Evolutionary conservation across 2,329 filamentous ascomycete species (phyloP).

Genomic region (Sarocladium brachiariae): DNA sequence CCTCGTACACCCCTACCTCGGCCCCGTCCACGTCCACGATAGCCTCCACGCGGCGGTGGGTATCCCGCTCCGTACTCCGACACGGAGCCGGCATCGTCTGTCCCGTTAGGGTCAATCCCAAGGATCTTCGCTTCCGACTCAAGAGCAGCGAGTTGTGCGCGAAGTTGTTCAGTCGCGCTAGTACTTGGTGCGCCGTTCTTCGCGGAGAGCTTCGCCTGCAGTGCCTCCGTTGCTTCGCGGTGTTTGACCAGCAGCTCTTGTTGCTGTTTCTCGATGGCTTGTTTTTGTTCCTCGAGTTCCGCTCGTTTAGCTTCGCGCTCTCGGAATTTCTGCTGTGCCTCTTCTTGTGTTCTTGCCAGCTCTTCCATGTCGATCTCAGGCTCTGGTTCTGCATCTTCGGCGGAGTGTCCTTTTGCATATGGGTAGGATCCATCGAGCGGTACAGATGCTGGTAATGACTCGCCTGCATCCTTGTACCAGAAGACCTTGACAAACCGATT

Average conservation of each 20-base stretch:
- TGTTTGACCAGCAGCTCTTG: constrained; percentile 56
- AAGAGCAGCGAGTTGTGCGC: constrained; percentile 63
- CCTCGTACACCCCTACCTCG: constrained; percentile 25
- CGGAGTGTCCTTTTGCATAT: constrained; percentile 20
- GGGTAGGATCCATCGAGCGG: neutral
- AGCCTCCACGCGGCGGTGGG: constrained; percentile 29
- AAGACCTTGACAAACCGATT: constrained; percentile 82
- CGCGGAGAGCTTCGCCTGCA: constrained; percentile 46
- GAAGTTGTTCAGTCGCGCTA: constrained; percentile 57
- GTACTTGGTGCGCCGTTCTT: constrained; percentile 24
- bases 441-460: constrained; percentile 20
- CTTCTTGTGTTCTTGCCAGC: constrained; percentile 60
- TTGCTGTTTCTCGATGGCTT: constrained; percentile 59
- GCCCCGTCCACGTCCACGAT: constrained; percentile 30
- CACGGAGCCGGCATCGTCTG: constrained; percentile 33
- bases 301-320: constrained; percentile 56
- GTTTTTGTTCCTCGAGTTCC: constrained; percentile 54
- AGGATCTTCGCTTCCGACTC: constrained; percentile 66
- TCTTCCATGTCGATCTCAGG: constrained; percentile 63
- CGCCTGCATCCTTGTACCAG: constrained; percentile 54
- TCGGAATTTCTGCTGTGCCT: constrained; percentile 62
- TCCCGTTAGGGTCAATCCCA: constrained; percentile 55
- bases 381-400: constrained; percentile 25
- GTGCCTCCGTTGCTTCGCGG: constrained; percentile 57
- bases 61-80: constrained; percentile 11